Conservation (phyloP, 179 eudicot species). For the Spinacia oleracea region DNA sequence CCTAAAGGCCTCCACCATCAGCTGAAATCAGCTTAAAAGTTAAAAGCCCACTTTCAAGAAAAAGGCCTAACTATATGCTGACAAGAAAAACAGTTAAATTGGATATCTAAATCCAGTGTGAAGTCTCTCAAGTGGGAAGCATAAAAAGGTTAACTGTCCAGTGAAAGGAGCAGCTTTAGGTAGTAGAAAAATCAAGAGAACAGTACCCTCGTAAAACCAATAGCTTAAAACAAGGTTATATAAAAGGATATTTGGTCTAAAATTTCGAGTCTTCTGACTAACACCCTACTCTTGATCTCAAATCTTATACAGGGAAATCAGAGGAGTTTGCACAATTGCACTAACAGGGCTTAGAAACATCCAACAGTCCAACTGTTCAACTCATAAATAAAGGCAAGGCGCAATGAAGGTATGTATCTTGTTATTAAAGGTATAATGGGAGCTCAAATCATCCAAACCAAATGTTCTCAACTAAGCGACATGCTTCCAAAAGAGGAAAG, state of each 20-base stretch:
- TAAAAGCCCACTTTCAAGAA: background rate
- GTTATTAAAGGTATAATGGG: background rate
- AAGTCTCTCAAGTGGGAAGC: background rate
- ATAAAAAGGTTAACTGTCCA: background rate
- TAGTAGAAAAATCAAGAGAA: background rate
- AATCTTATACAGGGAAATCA: background rate
- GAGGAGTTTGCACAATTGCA: background rate
- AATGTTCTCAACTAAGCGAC: background rate
- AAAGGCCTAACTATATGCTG: background rate
- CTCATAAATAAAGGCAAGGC: background rate
- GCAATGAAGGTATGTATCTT: background rate
- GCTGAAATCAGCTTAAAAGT: background rate
- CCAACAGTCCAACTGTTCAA: background rate
- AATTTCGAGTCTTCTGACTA: background rate
- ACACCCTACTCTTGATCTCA: background rate
- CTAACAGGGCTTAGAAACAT: slow-evolving; percentile 1
- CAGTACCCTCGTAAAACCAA: background rate
- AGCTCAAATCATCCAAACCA: background rate
- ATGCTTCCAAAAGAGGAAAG: background rate
- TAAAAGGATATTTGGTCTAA: background rate
- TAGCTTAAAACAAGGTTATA: background rate
- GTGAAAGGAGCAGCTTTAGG: background rate
- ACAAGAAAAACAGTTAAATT: background rate
- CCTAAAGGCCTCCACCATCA: background rate
- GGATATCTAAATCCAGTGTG: background rate